Conservation (phyloP, 768 basidiomycete genomes). For the Russula ochroleuca region DNA sequence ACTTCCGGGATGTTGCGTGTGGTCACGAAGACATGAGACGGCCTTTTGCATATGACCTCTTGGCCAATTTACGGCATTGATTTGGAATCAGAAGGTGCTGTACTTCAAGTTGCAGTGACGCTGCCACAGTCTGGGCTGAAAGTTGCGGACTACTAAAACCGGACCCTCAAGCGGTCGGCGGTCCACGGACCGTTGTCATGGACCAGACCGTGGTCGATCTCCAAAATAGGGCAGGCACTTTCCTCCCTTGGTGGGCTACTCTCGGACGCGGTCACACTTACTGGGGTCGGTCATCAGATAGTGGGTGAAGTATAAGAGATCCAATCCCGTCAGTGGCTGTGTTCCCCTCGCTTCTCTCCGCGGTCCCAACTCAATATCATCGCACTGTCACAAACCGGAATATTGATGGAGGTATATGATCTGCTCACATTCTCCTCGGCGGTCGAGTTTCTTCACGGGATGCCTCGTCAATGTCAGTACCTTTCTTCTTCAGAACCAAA, state of each 20-base stretch:
- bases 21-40: neutral
- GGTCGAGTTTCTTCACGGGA: slow-evolving; percentile 60
- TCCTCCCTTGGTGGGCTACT: no score
- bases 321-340: slow-evolving; percentile 75
- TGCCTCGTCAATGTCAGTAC: no score
- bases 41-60: neutral
- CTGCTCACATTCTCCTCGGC: slow-evolving; percentile 70
- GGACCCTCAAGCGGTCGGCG: no score
- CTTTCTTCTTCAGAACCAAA: neutral
- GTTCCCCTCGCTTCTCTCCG: no score
- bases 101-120: no score
- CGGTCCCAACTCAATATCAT: neutral
- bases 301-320: slow-evolving; percentile 40
- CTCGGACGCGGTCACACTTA: no score
- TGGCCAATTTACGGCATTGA: neutral
- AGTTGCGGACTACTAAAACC: no score
- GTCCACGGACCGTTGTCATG: no score
- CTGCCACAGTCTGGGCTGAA: no score
- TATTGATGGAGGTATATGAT: slow-evolving; percentile 83
- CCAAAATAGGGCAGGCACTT: no score
- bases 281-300: no score
- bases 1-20: neutral
- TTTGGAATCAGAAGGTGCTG: neutral
- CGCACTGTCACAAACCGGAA: slow-evolving; percentile 56
- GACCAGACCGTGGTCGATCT: no score